Evolutionary conservation across 257 asterid genomes (phyloP), one percentile per base, ranked within the genome.

Genomic region (Solanum paucissectum): DNA sequence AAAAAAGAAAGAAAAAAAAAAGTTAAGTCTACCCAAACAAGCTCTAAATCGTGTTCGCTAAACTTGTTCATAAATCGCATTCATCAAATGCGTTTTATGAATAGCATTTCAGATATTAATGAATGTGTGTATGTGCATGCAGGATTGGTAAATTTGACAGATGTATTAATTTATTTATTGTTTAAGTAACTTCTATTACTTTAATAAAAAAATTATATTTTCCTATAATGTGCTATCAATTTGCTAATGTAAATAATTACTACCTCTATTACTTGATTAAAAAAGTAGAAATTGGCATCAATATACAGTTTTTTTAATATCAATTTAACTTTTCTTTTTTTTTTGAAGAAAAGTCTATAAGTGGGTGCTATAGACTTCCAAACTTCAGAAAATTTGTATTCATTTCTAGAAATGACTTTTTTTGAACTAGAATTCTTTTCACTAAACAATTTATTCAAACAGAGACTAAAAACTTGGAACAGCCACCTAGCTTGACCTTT

Each of bases 1-100:
- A 55, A n/a, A n/a, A n/a, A n/a, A n/a, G n/a, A n/a, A n/a, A n/a
- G n/a, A 46, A 12, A 1, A 46, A n/a, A n/a, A n/a, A n/a, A n/a
- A n/a, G 14, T 11, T 42, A 11, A 42, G 2, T 11, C 25, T 9
- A 55, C 25, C 10, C 10, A 1, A 55, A 55, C 11, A 20, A 0
- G 4, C 4, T 55, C 9, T 20, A 55, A 7, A 55, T 55, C 25
- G 2, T 1, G 3, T 60, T 60, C 3, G n/a, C n/a, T 2, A 7
- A 60, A 60, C 27, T 60, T 60, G 12, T 21, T 60, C 12, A 8
- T 60, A 60, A 8, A 58, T 21, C 3, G 12, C 27, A 3, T 21
- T 0, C 0, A 55, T 3, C 25, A 7, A 0, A 21, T 3, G 2
- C 66, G 12, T 8, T 21, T 58, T 58, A 58, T 21, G 0, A 58